Evolutionary conservation across 768 basidiomycete species (phyloP).

Genomic region (Mycena amicta): DNA sequence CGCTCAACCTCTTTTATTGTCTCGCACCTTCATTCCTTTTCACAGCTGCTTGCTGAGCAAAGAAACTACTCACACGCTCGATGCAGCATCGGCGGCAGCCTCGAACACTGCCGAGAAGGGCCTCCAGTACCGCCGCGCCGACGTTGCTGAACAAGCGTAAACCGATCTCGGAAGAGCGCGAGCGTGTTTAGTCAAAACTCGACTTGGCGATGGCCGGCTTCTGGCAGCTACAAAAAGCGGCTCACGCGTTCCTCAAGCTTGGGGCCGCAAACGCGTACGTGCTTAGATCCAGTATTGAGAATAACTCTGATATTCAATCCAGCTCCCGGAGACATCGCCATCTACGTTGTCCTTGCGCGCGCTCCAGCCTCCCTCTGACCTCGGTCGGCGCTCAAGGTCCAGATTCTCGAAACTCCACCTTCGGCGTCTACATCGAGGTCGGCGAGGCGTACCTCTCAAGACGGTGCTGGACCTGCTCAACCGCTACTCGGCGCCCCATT

Average conservation of each 20-base stretch:
- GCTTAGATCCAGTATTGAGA: background rate
- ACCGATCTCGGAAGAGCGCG: constrained; percentile 59
- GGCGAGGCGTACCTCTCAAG: constrained; percentile 87
- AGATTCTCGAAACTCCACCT: constrained; percentile 70
- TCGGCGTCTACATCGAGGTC: constrained; percentile 80
- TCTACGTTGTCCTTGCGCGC: constrained; percentile 86
- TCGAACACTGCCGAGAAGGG: constrained; percentile 26
- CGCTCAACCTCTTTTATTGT: constrained; percentile 12
- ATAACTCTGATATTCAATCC: constrained; percentile 3
- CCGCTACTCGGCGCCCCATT: constrained; percentile 75
- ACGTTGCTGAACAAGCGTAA: constrained; percentile 34
- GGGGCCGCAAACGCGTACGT: constrained; percentile 65
- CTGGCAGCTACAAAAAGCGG: constrained; percentile 82
- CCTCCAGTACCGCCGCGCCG: constrained; percentile 16
- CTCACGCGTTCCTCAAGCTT: constrained; percentile 67
- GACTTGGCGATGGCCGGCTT: constrained; percentile 76
- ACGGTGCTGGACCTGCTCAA: constrained; percentile 75
- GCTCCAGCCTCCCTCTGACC: constrained; percentile 78
- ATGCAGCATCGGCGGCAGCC: constrained; percentile 49
- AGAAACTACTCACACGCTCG: constrained; percentile 85
- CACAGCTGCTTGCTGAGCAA: constrained; percentile 82
- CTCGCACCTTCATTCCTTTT: background rate
- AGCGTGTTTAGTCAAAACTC: constrained; percentile 74
- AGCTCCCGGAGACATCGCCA: constrained; percentile 85
- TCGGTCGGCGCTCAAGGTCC: constrained; percentile 68